Evolutionary conservation across 768 basidiomycete genomes (phyloP).

Genomic region (Suillus placidus): DNA sequence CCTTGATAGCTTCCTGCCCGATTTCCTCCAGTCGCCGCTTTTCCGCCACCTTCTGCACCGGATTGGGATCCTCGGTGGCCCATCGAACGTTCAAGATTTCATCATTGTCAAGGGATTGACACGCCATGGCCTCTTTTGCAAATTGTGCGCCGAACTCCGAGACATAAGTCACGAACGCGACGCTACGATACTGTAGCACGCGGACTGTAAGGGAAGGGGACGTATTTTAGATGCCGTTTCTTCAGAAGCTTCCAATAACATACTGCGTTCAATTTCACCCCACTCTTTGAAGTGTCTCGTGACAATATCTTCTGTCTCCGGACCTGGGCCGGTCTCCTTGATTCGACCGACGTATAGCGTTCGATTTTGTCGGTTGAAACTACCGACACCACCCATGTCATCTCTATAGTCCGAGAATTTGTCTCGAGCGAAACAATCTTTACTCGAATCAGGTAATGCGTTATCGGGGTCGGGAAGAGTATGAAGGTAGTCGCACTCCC

Average conservation of each 20-base stretch:
- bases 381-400: constrained; percentile 99
- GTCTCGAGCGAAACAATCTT: constrained; percentile 96
- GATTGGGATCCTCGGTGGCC: constrained; percentile 99
- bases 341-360: constrained; percentile 95
- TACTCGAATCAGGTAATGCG: constrained; percentile 84
- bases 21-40: constrained; percentile 80
- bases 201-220: constrained; percentile 55
- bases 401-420: constrained; percentile 98
- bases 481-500: constrained; percentile 97
- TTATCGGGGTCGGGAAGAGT: constrained; percentile 73
- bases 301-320: constrained; percentile 91
- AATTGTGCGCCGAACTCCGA: constrained; percentile 88
- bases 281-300: constrained; percentile 93
- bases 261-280: constrained; percentile 91
- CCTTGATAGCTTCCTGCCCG: constrained; percentile 85
- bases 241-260: constrained; percentile 34
- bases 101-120: constrained; percentile 95
- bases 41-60: constrained; percentile 83
- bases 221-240: constrained; percentile 12
- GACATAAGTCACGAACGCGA: constrained; percentile 96
- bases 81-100: constrained; percentile 98
- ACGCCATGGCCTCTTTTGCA: constrained; percentile 98
- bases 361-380: constrained; percentile 91
- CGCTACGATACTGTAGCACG: constrained; percentile 90
- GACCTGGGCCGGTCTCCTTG: constrained; percentile 85